These are phyloP conservation scores for Cyclotella choctawhatcheeana DNA, from an alignment of 108 stramenopile species.

Conservation along the genomic window DNA sequence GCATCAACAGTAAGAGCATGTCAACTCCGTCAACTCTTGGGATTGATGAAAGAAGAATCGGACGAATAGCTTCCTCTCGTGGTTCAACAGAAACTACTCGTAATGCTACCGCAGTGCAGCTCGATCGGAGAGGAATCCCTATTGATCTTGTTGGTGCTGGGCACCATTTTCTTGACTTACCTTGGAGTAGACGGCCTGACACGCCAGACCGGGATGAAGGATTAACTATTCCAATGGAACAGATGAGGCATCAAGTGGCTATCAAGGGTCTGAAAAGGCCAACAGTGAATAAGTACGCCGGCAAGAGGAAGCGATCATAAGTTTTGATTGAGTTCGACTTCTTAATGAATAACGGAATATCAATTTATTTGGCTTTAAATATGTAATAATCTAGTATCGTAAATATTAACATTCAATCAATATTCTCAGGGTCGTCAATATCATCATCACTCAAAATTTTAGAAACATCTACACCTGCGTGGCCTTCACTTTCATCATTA, in stretches of 20 bases:
- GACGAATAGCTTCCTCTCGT: not conserved
- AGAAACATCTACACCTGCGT: not conserved
- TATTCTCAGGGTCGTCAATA: not conserved
- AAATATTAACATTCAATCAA: slow-evolving; percentile 5
- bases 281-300: not conserved
- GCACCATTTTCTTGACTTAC: not conserved
- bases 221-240: not conserved
- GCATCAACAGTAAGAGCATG: not conserved
- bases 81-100: too few species aligned
- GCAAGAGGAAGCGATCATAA: not conserved
- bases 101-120: not conserved
- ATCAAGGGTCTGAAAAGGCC: slow-evolving; percentile 1
- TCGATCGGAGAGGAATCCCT: not conserved
- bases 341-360: not conserved
- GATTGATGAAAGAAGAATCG: not conserved
- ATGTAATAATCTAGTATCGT: not conserved
- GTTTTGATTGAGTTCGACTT: not conserved
- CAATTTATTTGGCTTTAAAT: not conserved
- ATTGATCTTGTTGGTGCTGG: not conserved
- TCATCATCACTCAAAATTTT: not conserved
- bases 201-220: too few species aligned
- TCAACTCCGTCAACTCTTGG: not conserved
- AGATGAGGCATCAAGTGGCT: not conserved
- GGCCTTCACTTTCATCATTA: not conserved
- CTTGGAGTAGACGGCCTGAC: not conserved